Evolutionary conservation across 164 flowering plant species (phyloP).

Genomic region (Chimonanthus praecox): DNA sequence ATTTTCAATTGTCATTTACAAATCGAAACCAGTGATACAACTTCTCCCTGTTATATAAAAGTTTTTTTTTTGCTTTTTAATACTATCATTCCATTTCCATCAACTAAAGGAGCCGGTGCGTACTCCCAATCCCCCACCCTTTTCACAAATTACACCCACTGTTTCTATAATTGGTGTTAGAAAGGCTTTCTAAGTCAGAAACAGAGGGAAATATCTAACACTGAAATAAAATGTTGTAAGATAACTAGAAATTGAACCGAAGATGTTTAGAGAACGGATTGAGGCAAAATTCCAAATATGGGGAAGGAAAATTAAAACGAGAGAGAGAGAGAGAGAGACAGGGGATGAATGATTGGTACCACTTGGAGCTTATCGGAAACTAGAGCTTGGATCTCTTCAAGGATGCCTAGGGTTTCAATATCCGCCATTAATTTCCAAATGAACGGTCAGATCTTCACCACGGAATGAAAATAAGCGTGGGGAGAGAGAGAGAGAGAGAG

Average conservation of each 20-base stretch:
- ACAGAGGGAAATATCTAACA: too few relatives aligned
- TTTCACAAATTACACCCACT: too few relatives aligned
- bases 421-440: slow-evolving; percentile 15
- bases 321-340: neutral
- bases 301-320: neutral
- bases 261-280: neutral
- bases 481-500: slow-evolving; percentile 1
- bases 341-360: slow-evolving; percentile 10
- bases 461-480: neutral
- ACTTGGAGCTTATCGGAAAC: slow-evolving; percentile 35
- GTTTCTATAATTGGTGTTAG: too few relatives aligned
- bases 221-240: neutral
- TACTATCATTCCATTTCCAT: too few relatives aligned
- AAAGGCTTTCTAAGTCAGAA: too few relatives aligned
- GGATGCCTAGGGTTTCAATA: slow-evolving; percentile 15
- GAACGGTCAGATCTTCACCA: neutral
- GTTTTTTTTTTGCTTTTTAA: too few relatives aligned
- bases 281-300: neutral
- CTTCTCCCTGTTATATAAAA: too few relatives aligned
- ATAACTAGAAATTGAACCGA: neutral
- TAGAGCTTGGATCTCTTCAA: slow-evolving; percentile 24
- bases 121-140: too few relatives aligned
- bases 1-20: too few relatives aligned
- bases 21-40: too few relatives aligned
- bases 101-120: too few relatives aligned